phyloP scores from a whole-genome alignment of 169 alveolate genomes.

The Eimeria maxima region DNA sequence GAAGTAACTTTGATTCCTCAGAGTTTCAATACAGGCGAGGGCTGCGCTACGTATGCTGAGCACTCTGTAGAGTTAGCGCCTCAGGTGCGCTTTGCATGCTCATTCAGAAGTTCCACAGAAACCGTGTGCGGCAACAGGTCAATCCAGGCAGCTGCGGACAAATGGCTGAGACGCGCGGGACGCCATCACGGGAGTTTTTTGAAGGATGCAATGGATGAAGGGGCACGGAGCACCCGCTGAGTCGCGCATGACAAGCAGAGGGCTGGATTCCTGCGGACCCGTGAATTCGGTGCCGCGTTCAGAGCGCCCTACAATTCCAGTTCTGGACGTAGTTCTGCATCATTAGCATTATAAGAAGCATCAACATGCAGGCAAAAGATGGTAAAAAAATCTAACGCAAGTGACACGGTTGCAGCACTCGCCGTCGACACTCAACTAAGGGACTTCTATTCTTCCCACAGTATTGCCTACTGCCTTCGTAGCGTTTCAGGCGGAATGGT shows the following conservation, averaged over 20 bases:
- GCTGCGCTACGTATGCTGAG: not conserved
- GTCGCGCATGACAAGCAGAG: not conserved
- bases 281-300: not conserved
- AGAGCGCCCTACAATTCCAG: not conserved
- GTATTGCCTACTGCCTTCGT: not conserved
- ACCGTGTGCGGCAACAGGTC: not conserved
- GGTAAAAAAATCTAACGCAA: not conserved
- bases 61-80: not conserved
- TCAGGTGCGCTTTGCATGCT: not conserved
- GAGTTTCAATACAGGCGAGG: not conserved
- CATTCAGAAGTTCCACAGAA: not conserved
- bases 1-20: not conserved
- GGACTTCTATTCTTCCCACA: not conserved
- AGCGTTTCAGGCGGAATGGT: not conserved
- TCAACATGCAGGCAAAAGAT: not conserved
- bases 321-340: not conserved
- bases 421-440: not conserved
- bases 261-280: not conserved
- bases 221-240: not conserved
- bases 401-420: not conserved
- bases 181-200: not conserved
- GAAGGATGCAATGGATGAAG: not conserved
- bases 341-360: not conserved
- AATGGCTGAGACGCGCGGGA: not conserved
- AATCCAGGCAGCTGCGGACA: not conserved